Conservation (phyloP, 441 rosid genomes). For the Populus tomentosa region DNA sequence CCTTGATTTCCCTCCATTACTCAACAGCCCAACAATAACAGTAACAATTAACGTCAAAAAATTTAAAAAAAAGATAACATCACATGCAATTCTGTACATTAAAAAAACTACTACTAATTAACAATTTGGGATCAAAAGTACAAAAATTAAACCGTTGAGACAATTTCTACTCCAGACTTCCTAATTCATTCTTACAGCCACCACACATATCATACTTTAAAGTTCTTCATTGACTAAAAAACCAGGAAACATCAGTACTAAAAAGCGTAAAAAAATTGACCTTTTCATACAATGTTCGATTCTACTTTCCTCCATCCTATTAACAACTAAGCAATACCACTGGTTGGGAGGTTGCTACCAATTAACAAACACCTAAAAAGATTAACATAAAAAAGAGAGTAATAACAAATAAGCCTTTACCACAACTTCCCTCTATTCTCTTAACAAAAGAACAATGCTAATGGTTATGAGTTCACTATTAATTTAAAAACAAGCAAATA, state of each 20-base stretch:
- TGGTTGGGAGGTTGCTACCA: neutral
- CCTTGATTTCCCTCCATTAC: neutral
- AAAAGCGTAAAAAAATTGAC: neutral
- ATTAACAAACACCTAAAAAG: no score
- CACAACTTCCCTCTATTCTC: neutral
- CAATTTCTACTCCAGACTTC: neutral
- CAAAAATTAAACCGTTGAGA: no score
- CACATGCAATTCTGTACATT: neutral
- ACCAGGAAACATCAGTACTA: neutral
- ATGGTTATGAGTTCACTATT: neutral
- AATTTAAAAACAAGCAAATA: no score
- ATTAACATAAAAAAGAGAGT: neutral
- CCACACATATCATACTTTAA: neutral
- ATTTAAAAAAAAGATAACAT: no score
- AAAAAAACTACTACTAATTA: no score
- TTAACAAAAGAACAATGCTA: no score
- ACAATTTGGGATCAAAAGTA: neutral
- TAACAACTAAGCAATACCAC: neutral
- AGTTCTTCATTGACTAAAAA: neutral
- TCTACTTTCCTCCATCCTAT: neutral
- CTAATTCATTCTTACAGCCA: neutral
- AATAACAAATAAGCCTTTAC: neutral
- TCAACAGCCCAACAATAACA: neutral
- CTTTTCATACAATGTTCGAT: neutral
- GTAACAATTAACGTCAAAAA: neutral